Evolutionary conservation across 2,329 filamentous ascomycete genomes (phyloP).

Genomic region (Monilinia polystroma): DNA sequence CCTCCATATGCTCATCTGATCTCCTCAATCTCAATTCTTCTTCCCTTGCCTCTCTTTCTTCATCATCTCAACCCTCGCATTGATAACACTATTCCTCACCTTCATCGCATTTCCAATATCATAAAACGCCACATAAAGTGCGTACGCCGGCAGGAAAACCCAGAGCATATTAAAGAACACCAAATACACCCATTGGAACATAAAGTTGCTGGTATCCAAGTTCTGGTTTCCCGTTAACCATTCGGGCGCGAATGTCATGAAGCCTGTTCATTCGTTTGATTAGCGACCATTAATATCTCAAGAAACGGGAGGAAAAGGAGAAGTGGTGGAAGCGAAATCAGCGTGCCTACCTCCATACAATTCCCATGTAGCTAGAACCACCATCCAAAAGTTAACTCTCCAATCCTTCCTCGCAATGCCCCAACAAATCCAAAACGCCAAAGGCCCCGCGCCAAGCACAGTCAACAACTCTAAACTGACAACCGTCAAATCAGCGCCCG

Average conservation of each 20-base stretch:
- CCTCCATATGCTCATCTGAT: not conserved
- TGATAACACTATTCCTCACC: slow-evolving; percentile 39
- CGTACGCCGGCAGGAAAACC: slow-evolving; percentile 63
- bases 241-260: slow-evolving; percentile 71
- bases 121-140: slow-evolving; percentile 53
- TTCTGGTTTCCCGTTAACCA: slow-evolving; percentile 63
- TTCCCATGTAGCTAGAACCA: slow-evolving; percentile 64
- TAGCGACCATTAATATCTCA: not conserved
- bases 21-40: slow-evolving; percentile 9
- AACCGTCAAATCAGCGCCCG: slow-evolving; percentile 59
- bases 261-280: slow-evolving; percentile 46
- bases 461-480: slow-evolving; percentile 66
- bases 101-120: slow-evolving; percentile 58
- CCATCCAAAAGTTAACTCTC: slow-evolving; percentile 60
- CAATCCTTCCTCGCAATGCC: slow-evolving; percentile 56
- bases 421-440: slow-evolving; percentile 60
- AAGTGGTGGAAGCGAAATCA: not conserved
- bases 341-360: slow-evolving; percentile 57
- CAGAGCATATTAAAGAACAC: slow-evolving; percentile 69
- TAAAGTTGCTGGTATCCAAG: slow-evolving; percentile 64
- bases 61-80: slow-evolving; percentile 28
- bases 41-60: slow-evolving; percentile 32
- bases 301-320: not conserved
- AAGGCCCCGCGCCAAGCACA: slow-evolving; percentile 59
- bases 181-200: slow-evolving; percentile 62